These are phyloP conservation scores for Paecilomyces formosus DNA, from an alignment of 2,329 filamentous ascomycete species.

Conservation along the genomic window DNA sequence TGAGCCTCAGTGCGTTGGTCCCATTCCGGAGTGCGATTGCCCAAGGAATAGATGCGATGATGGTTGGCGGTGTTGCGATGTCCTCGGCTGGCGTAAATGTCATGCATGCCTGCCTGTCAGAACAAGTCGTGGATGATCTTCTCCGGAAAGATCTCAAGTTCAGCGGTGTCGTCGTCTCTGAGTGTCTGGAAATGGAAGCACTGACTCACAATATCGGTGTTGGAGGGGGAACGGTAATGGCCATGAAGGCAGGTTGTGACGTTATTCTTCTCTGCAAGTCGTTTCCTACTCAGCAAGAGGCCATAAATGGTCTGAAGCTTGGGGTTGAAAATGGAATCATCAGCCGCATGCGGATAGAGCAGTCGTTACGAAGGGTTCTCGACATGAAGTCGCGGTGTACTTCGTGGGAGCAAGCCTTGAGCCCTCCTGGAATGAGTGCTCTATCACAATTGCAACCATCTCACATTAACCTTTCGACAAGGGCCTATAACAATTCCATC, in stretches of 20 bases:
- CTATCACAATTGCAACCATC: slow-evolving; percentile 74
- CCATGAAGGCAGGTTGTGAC: slow-evolving; percentile 92
- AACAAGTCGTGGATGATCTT: slow-evolving; percentile 86
- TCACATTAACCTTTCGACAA: slow-evolving; percentile 72
- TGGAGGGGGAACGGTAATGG: slow-evolving; percentile 93
- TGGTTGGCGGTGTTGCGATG: slow-evolving; percentile 91
- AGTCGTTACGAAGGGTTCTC: slow-evolving; percentile 71
- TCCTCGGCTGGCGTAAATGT: slow-evolving; percentile 87
- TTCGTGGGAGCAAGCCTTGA: slow-evolving; percentile 84
- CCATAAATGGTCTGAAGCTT: slow-evolving; percentile 79
- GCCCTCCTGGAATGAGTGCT: slow-evolving; percentile 69
- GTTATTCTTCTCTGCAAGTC: slow-evolving; percentile 81
- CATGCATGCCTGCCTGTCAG: slow-evolving; percentile 87
- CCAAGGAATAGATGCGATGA: slow-evolving; percentile 85
- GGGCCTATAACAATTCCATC: slow-evolving; percentile 86
- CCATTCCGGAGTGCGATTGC: slow-evolving; percentile 87
- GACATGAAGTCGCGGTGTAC: slow-evolving; percentile 78
- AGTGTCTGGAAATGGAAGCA: slow-evolving; percentile 95
- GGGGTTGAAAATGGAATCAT: slow-evolving; percentile 89
- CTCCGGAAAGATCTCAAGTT: slow-evolving; percentile 85
- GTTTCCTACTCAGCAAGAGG: slow-evolving; percentile 82
- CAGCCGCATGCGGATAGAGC: slow-evolving; percentile 67
- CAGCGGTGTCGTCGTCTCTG: slow-evolving; percentile 85
- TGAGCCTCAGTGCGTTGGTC: slow-evolving; percentile 84
- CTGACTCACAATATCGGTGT: slow-evolving; percentile 95